These are phyloP conservation scores for Nakaseomyces kungkrabaensis DNA, from an alignment of 1,139 yeast species.

Conservation along the genomic window DNA sequence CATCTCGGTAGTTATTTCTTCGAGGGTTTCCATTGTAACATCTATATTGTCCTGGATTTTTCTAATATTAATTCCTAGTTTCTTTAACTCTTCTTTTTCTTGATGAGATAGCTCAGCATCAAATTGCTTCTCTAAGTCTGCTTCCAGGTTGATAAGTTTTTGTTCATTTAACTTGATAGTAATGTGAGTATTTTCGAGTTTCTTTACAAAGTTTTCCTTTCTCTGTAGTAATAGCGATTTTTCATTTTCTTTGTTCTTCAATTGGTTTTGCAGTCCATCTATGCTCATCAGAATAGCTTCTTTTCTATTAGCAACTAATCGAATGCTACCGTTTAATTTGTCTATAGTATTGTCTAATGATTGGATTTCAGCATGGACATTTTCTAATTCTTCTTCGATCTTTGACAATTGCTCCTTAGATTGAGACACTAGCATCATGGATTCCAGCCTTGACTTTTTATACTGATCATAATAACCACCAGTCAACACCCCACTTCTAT, in stretches of 20 bases:
- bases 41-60: slow-evolving; percentile 36
- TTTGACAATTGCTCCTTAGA: slow-evolving; percentile 41
- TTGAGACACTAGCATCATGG: slow-evolving; percentile 45
- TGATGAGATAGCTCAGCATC: slow-evolving; percentile 40
- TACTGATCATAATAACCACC: slow-evolving; percentile 78
- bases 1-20: slow-evolving; percentile 43
- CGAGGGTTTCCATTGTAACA: slow-evolving; percentile 35
- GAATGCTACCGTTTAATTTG: slow-evolving; percentile 39
- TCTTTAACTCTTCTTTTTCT: slow-evolving; percentile 37
- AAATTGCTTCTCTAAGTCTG: slow-evolving; percentile 50
- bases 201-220: slow-evolving; percentile 36
- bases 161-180: slow-evolving; percentile 12
- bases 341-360: slow-evolving; percentile 39
- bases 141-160: slow-evolving; percentile 34
- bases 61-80: slow-evolving; percentile 35
- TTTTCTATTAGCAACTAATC: slow-evolving; percentile 34
- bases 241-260: slow-evolving; percentile 33
- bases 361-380: slow-evolving; percentile 32
- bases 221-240: slow-evolving; percentile 15
- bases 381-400: slow-evolving; percentile 32
- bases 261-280: slow-evolving; percentile 35
- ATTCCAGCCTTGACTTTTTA: slow-evolving; percentile 57
- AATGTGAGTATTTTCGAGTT: slow-evolving; percentile 17
- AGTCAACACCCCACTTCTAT: slow-evolving; percentile 69
- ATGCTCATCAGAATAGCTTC: slow-evolving; percentile 35